Conservation (phyloP, 768 basidiomycete genomes). For the Suillus subalutaceus region DNA sequence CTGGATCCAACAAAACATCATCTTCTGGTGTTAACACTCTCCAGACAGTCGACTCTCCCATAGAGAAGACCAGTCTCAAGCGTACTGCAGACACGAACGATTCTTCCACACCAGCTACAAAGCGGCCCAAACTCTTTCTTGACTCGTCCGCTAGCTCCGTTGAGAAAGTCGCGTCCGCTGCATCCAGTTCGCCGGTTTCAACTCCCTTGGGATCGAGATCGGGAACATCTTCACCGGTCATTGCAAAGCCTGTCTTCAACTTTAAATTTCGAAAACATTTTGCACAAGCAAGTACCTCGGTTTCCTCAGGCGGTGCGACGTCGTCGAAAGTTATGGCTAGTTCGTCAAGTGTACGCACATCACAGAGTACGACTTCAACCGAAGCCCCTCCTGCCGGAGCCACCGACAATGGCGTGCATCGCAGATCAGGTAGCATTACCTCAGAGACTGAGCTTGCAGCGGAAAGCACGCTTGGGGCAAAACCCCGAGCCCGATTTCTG, state of each 20-base stretch:
- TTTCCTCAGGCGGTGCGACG: too few species aligned
- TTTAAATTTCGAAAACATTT: background rate
- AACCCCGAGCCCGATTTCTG: conserved; percentile 1
- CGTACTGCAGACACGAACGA: background rate
- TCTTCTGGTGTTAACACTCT: background rate
- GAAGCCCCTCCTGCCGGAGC: background rate
- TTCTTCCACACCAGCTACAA: background rate
- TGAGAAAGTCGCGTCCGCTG: background rate
- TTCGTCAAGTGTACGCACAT: background rate
- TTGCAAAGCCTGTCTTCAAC: background rate
- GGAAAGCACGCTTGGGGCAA: too few species aligned
- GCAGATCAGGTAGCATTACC: background rate
- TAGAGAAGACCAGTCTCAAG: background rate
- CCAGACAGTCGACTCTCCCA: background rate
- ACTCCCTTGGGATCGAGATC: background rate
- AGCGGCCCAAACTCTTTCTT: background rate
- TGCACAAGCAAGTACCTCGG: background rate
- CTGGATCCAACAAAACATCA: background rate
- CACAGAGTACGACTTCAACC: background rate
- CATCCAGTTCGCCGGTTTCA: background rate
- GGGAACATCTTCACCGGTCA: background rate
- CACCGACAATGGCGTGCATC: background rate
- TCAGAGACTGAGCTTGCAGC: background rate
- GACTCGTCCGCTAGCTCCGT: background rate
- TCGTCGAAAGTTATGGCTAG: too few species aligned